Conservation (phyloP, 345 rosid species). For the Arabidopsis thaliana region TAIR10.1 NC_003074.8:10413001-10413500, state of each 20-base stretch:
- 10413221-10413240: conserved; percentile 35
- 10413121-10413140: conserved; percentile 13
- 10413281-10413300: conserved; percentile 29
- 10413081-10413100: conserved; percentile 6
- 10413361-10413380: conserved; percentile 20
- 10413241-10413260: conserved; percentile 41
- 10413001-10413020: background rate
- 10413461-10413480: too few species aligned
- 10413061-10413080: background rate
- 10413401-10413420: background rate
- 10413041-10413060: background rate
- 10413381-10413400: background rate
- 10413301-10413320: conserved; percentile 19
- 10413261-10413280: conserved; percentile 15
- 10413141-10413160: background rate
- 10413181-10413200: background rate
- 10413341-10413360: conserved; percentile 21
- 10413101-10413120: conserved; percentile 17
- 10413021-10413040: background rate
- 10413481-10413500: too few species aligned
- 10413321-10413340: conserved; percentile 34
- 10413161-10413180: conserved; percentile 4
- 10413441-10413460: background rate
- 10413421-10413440: background rate
- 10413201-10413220: conserved; percentile 33